Base-by-base conservation (phyloP, 768 basidiomycete genomes). In the Ramaria rubella region DNA sequence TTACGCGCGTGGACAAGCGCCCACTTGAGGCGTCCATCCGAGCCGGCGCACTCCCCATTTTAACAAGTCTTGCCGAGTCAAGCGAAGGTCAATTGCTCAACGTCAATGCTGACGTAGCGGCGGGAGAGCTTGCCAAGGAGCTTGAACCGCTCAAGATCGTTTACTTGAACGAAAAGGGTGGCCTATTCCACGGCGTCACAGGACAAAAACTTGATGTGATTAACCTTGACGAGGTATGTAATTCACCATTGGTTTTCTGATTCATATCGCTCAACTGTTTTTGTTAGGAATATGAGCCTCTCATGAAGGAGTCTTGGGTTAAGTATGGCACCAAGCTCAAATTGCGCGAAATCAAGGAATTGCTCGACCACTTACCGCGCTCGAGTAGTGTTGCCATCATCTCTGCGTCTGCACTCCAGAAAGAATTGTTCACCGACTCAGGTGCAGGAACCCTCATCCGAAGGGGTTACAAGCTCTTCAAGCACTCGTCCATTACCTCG, bases 301-400 rank as follows among this genome's bases (percentile, higher is more conserved):
- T 99, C 58, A 90, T 98, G 94, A 94, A 94, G 67, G 89, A 98
- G 72, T 81, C 94, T 5, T 99, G 96, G 96, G 95, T 99, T 71
- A 96, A 96, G 70, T 97, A 85, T 68, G 96, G 95, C 59, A 98
- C 95, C 61, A 99, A 99, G 72, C 89, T 99, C 70, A 98, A 98
- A 75, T 81, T 99, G 57, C 87, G 96, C 61, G 95, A 98, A 71
- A 97, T 99, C 80, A 99, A 99, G 74, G 96, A 98, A 67, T 85
- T 99, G 53, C 82, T 99, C 43, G 96, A 98, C 68, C 87, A 94
- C 74, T 91, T 98, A 60, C 96, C 96, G 15, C 94, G 96, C 58
- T 89, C 96, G 3, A 96, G 95, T 17, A 97, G 94, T 36, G 96
- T 99, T 51, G 95, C 96, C 62, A 93, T 99, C 73, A 99, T 99